Percentiles rank a stretch among this genome's conserved stretches.
Evolutionary conservation across 1,284 basidiomycete genomes (phyloP).

Genomic region (Porodaedalea pini): DNA sequence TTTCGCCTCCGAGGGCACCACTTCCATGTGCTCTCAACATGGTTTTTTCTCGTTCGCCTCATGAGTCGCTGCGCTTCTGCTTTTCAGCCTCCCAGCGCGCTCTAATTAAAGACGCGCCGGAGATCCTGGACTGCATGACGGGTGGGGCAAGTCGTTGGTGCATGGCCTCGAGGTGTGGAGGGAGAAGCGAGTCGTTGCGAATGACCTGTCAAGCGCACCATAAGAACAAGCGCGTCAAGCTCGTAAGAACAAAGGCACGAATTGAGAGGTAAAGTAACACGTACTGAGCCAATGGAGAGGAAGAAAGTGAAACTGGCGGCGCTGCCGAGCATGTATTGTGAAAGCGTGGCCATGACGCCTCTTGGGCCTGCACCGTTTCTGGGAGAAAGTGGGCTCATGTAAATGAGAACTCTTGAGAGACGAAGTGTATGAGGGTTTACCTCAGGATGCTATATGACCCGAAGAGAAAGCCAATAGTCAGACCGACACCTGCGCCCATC

Average conservation of each 20-base stretch:
- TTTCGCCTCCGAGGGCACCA: not conserved
- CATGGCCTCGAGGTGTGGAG: constrained; percentile 57
- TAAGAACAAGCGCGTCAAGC: constrained; percentile 17
- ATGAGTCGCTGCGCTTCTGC: constrained; percentile 26
- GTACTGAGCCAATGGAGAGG: constrained; percentile 78
- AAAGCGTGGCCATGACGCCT: constrained; percentile 82
- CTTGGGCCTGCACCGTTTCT: constrained; percentile 87
- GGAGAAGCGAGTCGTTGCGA: constrained; percentile 59
- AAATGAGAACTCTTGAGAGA: constrained; percentile 26
- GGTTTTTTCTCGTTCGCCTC: not conserved
- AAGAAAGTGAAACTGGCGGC: constrained; percentile 86
- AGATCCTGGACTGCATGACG: constrained; percentile 54
- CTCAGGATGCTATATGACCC: constrained; percentile 86
- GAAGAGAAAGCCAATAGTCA: constrained; percentile 96
- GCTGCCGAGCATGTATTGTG: constrained; percentile 91
- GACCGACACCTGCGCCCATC: constrained; percentile 89
- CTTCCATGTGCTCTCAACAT: not conserved
- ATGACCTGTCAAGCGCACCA: constrained; percentile 52
- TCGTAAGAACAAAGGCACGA: not conserved
- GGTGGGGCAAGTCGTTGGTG: constrained; percentile 53
- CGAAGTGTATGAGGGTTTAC: constrained; percentile 35
- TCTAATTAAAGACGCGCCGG: constrained; percentile 64
- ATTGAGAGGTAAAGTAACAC: constrained; percentile 26
- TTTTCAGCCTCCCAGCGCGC: constrained; percentile 69
- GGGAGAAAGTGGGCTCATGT: constrained; percentile 14